These are phyloP conservation scores for Crithidia brevicula DNA, from an alignment of 208 protist species.

Conservation along the genomic window DNA sequence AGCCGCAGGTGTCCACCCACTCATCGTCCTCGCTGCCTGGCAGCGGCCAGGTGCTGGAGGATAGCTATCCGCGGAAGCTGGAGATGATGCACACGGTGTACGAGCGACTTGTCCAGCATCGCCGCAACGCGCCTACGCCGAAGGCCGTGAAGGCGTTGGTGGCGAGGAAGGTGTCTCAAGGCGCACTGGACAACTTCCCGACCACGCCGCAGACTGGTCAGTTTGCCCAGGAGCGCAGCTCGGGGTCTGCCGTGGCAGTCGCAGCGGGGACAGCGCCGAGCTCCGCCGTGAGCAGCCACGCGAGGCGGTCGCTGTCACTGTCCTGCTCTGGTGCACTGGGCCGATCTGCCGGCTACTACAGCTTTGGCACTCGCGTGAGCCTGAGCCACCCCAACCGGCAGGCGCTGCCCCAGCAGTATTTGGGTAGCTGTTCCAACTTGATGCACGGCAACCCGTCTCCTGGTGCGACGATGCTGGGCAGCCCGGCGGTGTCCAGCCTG, in stretches of 20 bases:
- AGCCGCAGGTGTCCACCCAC: background rate
- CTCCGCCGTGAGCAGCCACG: constrained; percentile 14
- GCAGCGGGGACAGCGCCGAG: background rate
- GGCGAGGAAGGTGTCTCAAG: background rate
- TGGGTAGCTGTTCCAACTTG: constrained; percentile 38
- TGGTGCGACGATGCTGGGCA: constrained; percentile 13
- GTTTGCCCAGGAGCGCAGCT: background rate
- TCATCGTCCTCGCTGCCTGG: background rate
- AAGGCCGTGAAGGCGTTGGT: background rate
- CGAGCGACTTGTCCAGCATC: constrained; percentile 25
- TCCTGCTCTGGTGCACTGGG: constrained; percentile 39
- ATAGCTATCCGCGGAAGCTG: constrained; percentile 27
- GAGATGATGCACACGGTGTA: constrained; percentile 48
- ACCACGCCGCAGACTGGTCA: constrained; percentile 2
- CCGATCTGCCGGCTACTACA: constrained; percentile 75
- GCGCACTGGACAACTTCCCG: background rate
- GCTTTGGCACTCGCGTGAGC: constrained; percentile 52
- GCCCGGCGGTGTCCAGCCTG: constrained; percentile 11
- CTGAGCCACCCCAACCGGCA: constrained; percentile 60
- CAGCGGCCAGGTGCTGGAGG: constrained; percentile 10
- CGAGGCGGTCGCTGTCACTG: constrained; percentile 21
- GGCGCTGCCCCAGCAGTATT: constrained; percentile 42
- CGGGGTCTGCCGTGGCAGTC: background rate
- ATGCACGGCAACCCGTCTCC: constrained; percentile 11
- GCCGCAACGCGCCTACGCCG: constrained; percentile 4